Percentiles rank a stretch among this genome's conserved stretches.
These are phyloP conservation scores for Epichloe glyceriae DNA, from an alignment of 2,329 filamentous ascomycete species.

Conservation along the genomic window DNA sequence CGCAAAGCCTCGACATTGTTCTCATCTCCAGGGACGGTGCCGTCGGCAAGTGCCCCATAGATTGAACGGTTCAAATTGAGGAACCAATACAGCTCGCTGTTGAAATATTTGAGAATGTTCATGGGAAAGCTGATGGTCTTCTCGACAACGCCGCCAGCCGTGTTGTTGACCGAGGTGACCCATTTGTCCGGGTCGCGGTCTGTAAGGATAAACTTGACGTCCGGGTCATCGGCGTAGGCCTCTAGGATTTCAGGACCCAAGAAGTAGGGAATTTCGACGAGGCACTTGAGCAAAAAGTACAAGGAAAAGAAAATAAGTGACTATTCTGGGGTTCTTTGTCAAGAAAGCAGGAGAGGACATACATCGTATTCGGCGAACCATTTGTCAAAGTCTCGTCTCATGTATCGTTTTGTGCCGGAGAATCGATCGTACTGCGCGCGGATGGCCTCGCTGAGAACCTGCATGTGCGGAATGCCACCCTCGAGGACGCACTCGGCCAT, in stretches of 20 bases:
- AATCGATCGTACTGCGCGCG: constrained; percentile 15
- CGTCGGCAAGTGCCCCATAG: background rate
- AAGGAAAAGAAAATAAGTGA: constrained; percentile 5
- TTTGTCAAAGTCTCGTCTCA: constrained; percentile 24
- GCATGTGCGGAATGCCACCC: constrained; percentile 10
- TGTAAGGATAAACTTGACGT: constrained; percentile 24
- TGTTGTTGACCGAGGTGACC: constrained; percentile 15
- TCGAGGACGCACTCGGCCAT: constrained; percentile 17
- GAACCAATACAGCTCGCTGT: constrained; percentile 7
- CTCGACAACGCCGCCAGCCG: constrained; percentile 7
- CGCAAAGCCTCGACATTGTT: constrained; percentile 1
- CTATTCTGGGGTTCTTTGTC: background rate
- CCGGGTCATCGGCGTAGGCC: constrained; percentile 18
- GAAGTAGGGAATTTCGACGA: constrained; percentile 10
- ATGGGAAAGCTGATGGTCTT: constrained; percentile 12
- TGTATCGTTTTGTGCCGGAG: constrained; percentile 1
- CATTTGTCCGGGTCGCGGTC: constrained; percentile 23
- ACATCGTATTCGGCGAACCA: constrained; percentile 27
- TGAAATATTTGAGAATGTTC: constrained; percentile 14
- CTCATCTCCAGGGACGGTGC: background rate
- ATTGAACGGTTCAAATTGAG: constrained; percentile 1
- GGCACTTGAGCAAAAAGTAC: constrained; percentile 1
- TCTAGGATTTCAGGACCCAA: constrained; percentile 16
- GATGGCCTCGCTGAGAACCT: constrained; percentile 18
- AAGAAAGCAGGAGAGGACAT: constrained; percentile 2